A percentile compares a stretch with the other conserved stretches of the same genome.
Conservation (phyloP, 495 filamentous ascomycete genomes). For the Cercophora sp. region DNA sequence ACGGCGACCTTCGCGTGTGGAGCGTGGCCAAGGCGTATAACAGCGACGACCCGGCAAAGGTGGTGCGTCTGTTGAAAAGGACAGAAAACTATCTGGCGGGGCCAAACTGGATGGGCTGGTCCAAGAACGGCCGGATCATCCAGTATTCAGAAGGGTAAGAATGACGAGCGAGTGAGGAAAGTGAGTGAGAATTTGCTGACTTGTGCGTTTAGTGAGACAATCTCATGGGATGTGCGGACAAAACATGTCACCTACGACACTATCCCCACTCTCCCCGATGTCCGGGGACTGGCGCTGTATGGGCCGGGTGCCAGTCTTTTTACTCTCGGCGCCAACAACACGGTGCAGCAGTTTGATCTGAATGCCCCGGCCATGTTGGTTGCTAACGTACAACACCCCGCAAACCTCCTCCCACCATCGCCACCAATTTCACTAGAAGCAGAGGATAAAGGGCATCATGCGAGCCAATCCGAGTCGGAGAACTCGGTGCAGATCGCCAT, state of each 20-base stretch:
- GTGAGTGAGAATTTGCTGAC: not conserved
- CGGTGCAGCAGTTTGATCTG: conserved; percentile 90
- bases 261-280: conserved; percentile 77
- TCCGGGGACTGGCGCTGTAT: conserved; percentile 80
- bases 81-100: conserved; percentile 69
- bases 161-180: not conserved
- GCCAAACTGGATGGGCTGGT: conserved; percentile 96
- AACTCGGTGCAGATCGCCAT: conserved; percentile 45
- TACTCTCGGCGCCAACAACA: conserved; percentile 81
- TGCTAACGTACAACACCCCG: conserved; percentile 77
- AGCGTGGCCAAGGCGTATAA: conserved; percentile 84
- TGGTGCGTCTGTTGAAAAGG: conserved; percentile 82
- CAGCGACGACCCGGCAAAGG: conserved; percentile 70
- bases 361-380: conserved; percentile 73
- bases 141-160: conserved; percentile 90
- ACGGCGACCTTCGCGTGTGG: conserved; percentile 95
- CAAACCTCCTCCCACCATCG: conserved; percentile 67
- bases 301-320: conserved; percentile 89
- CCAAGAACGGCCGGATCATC: conserved; percentile 92
- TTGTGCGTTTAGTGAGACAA: conserved; percentile 66
- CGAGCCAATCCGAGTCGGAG: conserved; percentile 41
- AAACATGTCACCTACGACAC: conserved; percentile 87
- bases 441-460: conserved; percentile 40
- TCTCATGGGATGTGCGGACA: conserved; percentile 93
- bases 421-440: conserved; percentile 75